Conservation (phyloP, 768 basidiomycete species). For the Clitopilus passeckerianus region DNA sequence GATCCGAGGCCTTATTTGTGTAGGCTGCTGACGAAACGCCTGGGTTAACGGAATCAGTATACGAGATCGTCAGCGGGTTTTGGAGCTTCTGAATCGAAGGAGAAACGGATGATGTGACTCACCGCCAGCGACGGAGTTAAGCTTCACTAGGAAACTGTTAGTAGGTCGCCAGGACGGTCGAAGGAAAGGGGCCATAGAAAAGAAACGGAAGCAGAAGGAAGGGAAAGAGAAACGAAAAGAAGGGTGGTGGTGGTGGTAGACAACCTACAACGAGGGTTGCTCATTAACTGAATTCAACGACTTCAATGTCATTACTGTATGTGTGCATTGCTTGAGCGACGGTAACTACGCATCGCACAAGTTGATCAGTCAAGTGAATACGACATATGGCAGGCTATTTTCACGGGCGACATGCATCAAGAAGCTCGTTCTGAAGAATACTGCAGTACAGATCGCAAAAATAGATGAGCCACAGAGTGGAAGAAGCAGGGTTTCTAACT, state of each 20-base stretch:
- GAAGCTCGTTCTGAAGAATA: background rate
- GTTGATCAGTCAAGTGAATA: background rate
- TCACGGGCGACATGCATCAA: background rate
- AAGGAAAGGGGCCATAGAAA: conserved; percentile 13
- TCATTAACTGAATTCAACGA: background rate
- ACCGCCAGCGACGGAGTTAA: conserved; percentile 12
- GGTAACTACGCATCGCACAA: background rate
- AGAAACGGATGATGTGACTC: conserved; percentile 2
- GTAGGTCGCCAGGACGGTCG: conserved; percentile 14
- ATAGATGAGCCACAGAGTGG: too few species aligned
- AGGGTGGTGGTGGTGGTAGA: conserved; percentile 3
- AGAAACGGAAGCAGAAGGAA: conserved; percentile 2
- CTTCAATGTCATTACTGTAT: background rate
- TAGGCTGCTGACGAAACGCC: conserved; percentile 6
- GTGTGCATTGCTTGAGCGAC: background rate
- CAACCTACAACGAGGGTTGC: conserved; percentile 1
- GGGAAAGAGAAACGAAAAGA: conserved; percentile 7
- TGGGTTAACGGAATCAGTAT: conserved; percentile 1
- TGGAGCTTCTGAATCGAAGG: background rate
- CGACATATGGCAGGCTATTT: background rate
- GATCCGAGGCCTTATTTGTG: conserved; percentile 1
- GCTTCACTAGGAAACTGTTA: conserved; percentile 5
- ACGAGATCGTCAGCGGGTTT: background rate
- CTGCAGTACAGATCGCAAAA: background rate
- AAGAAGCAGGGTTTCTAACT: background rate